Percentiles rank a stretch among this genome's conserved stretches.
phyloP scores from a whole-genome alignment of 371 early-diverging fungal genomes.

The Mucor piriformis region DNA sequence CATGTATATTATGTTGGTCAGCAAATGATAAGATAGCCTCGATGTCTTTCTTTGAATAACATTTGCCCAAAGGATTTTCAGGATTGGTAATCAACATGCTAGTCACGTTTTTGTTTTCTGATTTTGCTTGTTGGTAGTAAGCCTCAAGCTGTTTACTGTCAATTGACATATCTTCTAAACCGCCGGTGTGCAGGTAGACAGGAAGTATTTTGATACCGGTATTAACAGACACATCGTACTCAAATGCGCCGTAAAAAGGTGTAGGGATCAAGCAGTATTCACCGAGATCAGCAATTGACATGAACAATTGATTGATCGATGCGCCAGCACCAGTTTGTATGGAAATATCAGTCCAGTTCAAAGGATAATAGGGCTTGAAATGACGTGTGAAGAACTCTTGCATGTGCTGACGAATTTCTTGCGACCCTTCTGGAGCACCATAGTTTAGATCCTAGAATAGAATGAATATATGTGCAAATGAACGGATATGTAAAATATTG shows the following conservation, averaged over 20 bases:
- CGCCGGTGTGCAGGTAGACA: slow-evolving; percentile 32
- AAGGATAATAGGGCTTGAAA: slow-evolving; percentile 49
- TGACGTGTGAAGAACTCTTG: slow-evolving; percentile 63
- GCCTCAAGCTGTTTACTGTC: slow-evolving; percentile 43
- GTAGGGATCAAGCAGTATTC: slow-evolving; percentile 73
- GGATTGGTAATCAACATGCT: slow-evolving; percentile 72
- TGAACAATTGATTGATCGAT: slow-evolving; percentile 61
- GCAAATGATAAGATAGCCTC: slow-evolving; percentile 64
- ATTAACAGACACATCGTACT: slow-evolving; percentile 58
- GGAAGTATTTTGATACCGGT: slow-evolving; percentile 55
- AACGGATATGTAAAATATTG: not conserved
- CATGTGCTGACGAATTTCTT: slow-evolving; percentile 49
- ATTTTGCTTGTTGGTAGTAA: slow-evolving; percentile 35
- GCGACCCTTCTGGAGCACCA: slow-evolving; percentile 56
- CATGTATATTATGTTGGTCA: slow-evolving; percentile 62
- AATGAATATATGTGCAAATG: not conserved
- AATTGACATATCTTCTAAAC: slow-evolving; percentile 28
- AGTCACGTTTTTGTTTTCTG: slow-evolving; percentile 45
- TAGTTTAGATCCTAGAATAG: slow-evolving; percentile 56
- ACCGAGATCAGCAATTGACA: slow-evolving; percentile 68
- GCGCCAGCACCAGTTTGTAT: slow-evolving; percentile 73
- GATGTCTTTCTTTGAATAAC: slow-evolving; percentile 56
- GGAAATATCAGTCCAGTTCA: slow-evolving; percentile 57
- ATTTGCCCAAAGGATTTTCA: slow-evolving; percentile 66
- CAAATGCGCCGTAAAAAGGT: slow-evolving; percentile 80